Evolutionary conservation across 306 rosid species (phyloP).

Genomic region (Lathyrus aphaca): DNA sequence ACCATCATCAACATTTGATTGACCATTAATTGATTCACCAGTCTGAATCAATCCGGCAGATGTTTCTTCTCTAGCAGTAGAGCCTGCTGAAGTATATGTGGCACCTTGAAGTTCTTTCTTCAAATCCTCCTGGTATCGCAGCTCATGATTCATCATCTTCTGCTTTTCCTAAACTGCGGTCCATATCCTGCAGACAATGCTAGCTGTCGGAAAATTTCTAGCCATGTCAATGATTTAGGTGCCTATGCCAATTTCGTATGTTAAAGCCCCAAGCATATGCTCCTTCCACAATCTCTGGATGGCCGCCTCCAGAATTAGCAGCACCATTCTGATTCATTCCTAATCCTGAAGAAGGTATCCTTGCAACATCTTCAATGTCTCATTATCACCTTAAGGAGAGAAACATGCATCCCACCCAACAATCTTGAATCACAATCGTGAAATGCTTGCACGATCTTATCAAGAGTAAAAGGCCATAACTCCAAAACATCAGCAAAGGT

Average conservation of each 20-base stretch:
- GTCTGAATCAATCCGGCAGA: too few species aligned
- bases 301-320: slow-evolving; percentile 94
- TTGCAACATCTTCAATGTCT: slow-evolving; percentile 97
- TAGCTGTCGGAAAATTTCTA: slow-evolving; percentile 88
- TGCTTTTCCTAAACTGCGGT: slow-evolving; percentile 86
- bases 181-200: slow-evolving; percentile 94
- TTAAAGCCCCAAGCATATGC: slow-evolving; percentile 98
- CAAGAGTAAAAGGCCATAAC: slow-evolving; percentile 95
- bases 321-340: slow-evolving; percentile 81
- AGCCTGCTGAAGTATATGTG: too few species aligned
- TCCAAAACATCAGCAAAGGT: slow-evolving; percentile 91
- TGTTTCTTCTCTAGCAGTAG: too few species aligned
- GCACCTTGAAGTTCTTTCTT: too few species aligned
- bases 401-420: slow-evolving; percentile 89
- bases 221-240: slow-evolving; percentile 93
- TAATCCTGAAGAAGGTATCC: slow-evolving; percentile 83
- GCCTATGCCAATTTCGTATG: slow-evolving; percentile 90
- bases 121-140: too few species aligned
- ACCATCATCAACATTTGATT: slow-evolving; percentile 48
- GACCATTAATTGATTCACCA: too few species aligned
- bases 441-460: slow-evolving; percentile 94
- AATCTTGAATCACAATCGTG: slow-evolving; percentile 96
- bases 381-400: slow-evolving; percentile 81
- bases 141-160: too few species aligned
- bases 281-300: slow-evolving; percentile 96